Evolutionary conservation across 768 basidiomycete species (phyloP), one percentile per base, ranked within the genome.

Genomic region (Termitomyces sp.): DNA sequence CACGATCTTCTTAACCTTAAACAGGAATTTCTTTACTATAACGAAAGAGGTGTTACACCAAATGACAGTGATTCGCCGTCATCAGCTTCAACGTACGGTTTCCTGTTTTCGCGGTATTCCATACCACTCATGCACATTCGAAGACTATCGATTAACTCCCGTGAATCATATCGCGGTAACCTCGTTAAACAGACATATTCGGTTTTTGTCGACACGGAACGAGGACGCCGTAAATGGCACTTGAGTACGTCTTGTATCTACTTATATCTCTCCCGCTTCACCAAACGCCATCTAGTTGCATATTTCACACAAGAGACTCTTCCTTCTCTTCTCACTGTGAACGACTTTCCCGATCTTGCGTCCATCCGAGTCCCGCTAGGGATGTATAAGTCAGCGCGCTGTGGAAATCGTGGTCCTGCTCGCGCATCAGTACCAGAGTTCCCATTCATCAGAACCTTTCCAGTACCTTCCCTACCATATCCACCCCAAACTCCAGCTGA

Each of bases 131-230:
- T 16, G 16, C 20, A 32, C 1, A 18, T 18, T 24, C 34, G n/a
- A 56, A 70, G 72, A 36, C 65, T 64, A 22, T 63, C 62, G 24
- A 55, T 62, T n/a, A 65, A 58, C 44, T 57, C 65, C 47, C 64
- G 68, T 57, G 73, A 71, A 22, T 64, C 64, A 29, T 64, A 64
- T 22, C 75, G 78, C 46, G 72, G 79, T 37, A 76, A 78, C 49
- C 77, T 91, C 29, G 79, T 88, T 57, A 91, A 91, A 65, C 89
- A 92, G 68, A 91, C 89, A 0, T 92, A 89, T 67, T 90, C 88
- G 8, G 88, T 88, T 29, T 88, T 79, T 63, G 86, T 90, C 37
- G 79, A 86, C n/a, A 85, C 82, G 2, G 64, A 78, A 20, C 71
- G 75, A 55, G 88, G 87, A n/a, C 79, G 80, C 57, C 78, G 85